A percentile compares a stretch with the other conserved stretches of the same genome.
phyloP scores from a whole-genome alignment of 352 stramenopile species.

The Poterioochromonas sp. region DNA sequence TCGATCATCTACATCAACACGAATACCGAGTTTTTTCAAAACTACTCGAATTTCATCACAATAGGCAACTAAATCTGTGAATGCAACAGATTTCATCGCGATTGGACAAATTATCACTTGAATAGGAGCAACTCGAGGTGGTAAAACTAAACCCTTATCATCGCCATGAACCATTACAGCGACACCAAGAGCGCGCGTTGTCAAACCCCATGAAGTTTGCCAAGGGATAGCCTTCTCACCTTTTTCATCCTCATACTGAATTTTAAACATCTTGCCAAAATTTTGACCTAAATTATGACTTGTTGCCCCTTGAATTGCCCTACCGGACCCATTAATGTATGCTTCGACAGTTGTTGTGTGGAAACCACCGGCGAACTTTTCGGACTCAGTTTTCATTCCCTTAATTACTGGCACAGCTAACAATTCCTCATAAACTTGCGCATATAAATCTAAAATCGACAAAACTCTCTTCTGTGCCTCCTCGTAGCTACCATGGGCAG shows the following conservation, averaged over 20 bases:
- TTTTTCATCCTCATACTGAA: conserved; percentile 88
- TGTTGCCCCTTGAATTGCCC: conserved; percentile 96
- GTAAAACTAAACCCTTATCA: conserved; percentile 96
- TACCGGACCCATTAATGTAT: conserved; percentile 88
- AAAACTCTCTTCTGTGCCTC: conserved; percentile 88
- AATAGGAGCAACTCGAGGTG: conserved; percentile 86
- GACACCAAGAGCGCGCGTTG: conserved; percentile 94
- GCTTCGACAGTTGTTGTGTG: conserved; percentile 98
- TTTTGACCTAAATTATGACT: conserved; percentile 98
- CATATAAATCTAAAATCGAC: conserved; percentile 94
- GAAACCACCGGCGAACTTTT: conserved; percentile 97
- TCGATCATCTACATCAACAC: conserved; percentile 88
- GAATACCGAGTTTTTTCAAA: conserved; percentile 65
- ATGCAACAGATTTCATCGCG: conserved; percentile 69
- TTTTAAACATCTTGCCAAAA: conserved; percentile 99
- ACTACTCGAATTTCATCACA: conserved; percentile 56
- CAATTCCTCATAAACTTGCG: conserved; percentile 94
- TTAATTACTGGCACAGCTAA: conserved; percentile 97
- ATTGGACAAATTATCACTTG: conserved; percentile 92
- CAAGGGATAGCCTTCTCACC: conserved; percentile 89
- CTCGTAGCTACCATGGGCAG: conserved; percentile 89
- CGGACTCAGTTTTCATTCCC: conserved; percentile 89
- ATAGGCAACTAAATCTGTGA: conserved; percentile 70
- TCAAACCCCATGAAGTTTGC: conserved; percentile 98
- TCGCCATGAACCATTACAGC: conserved; percentile 99